Evolutionary conservation across 495 filamentous ascomycete species (phyloP).

Genomic region (Clohesyomyces aquaticus): DNA sequence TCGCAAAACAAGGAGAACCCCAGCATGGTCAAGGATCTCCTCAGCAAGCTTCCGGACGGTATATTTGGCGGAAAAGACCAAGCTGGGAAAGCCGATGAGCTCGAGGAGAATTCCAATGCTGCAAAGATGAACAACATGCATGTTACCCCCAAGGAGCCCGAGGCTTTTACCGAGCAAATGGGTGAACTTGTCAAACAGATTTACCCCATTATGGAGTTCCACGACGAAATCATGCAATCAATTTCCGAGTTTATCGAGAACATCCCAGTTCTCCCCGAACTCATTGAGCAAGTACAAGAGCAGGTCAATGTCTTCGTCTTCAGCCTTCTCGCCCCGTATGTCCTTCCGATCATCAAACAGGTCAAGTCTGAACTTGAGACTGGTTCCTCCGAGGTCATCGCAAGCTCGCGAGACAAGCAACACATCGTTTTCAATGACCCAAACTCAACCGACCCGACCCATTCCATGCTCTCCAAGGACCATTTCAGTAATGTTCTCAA

Average conservation of each 20-base stretch:
- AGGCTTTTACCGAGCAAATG: constrained; percentile 72
- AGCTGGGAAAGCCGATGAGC: constrained; percentile 65
- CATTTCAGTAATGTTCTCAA: constrained; percentile 82
- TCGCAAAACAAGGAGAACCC: constrained; percentile 58
- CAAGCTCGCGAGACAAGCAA: constrained; percentile 76
- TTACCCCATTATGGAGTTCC: constrained; percentile 83
- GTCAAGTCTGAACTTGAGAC: constrained; percentile 81
- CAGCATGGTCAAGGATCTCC: constrained; percentile 72
- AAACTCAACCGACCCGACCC: constrained; percentile 74
- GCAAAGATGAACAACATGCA: constrained; percentile 66
- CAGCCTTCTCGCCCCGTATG: constrained; percentile 78
- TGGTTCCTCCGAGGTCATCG: constrained; percentile 83
- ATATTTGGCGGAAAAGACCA: constrained; percentile 72
- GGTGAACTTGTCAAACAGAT: constrained; percentile 71
- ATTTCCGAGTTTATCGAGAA: constrained; percentile 77
- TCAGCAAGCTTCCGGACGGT: constrained; percentile 76
- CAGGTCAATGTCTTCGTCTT: constrained; percentile 83
- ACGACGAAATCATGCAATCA: constrained; percentile 79
- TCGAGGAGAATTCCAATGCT: constrained; percentile 54
- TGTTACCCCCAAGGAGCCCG: constrained; percentile 72
- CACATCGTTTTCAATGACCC: constrained; percentile 84
- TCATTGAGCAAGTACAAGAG: constrained; percentile 75
- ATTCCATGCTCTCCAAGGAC: constrained; percentile 96
- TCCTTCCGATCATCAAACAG: constrained; percentile 82
- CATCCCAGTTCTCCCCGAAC: constrained; percentile 76